These are phyloP conservation scores for Lojkania enalia DNA, from an alignment of 2,329 filamentous ascomycete genomes.

Conservation along the genomic window DNA sequence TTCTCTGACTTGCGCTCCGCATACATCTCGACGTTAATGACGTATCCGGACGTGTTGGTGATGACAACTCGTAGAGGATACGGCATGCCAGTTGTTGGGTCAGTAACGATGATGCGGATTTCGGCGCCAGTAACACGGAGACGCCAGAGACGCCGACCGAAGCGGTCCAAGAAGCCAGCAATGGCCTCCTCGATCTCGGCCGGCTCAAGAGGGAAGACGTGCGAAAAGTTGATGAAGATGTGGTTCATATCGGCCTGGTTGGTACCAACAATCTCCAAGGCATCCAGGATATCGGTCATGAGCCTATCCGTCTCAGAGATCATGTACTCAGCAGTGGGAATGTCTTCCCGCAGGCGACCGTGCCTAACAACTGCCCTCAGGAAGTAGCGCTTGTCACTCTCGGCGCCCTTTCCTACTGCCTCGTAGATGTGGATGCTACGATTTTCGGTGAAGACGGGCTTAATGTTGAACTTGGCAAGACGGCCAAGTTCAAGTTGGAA, in stretches of 20 bases:
- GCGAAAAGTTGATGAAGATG: constrained; percentile 99
- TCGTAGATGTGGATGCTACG: constrained; percentile 99
- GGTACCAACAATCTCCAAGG: constrained; percentile 97
- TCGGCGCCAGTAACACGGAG: constrained; percentile 96
- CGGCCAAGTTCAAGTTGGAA: constrained; percentile 98
- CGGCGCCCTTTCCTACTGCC: constrained; percentile 89
- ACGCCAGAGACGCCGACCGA: constrained; percentile 92
- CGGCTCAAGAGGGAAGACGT: constrained; percentile 90
- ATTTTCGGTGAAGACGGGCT: constrained; percentile 98
- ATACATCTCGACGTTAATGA: constrained; percentile 97
- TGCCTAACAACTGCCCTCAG: constrained; percentile 93
- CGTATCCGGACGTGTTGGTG: constrained; percentile 96
- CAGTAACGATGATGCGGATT: constrained; percentile 97
- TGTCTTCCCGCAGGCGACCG: constrained; percentile 92
- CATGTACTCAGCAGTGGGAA: constrained; percentile 97
- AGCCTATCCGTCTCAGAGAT: constrained; percentile 95
- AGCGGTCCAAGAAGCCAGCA: constrained; percentile 93
- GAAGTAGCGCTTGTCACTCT: constrained; percentile 98
- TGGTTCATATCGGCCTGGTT: constrained; percentile 99
- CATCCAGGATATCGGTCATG: constrained; percentile 97
- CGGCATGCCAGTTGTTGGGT: constrained; percentile 78
- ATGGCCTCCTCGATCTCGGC: constrained; percentile 90
- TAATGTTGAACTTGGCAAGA: constrained; percentile 96
- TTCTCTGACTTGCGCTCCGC: constrained; percentile 97
- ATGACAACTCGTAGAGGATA: constrained; percentile 95